These are phyloP conservation scores for Sanghuangporus sanghuang DNA, from an alignment of 1,284 basidiomycete genomes.

Conservation along the genomic window DNA sequence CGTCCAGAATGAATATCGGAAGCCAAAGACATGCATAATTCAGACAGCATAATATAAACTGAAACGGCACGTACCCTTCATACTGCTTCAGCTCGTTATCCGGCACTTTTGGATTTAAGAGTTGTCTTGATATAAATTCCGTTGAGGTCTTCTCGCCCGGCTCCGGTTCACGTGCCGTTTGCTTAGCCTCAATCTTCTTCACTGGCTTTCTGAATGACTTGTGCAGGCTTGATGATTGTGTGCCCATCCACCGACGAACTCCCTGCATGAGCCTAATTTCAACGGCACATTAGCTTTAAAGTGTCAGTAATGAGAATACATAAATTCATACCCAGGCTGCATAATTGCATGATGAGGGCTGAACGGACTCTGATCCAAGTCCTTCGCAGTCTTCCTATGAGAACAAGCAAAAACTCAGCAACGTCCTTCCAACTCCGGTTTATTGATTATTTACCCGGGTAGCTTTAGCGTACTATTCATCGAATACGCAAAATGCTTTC, in stretches of 20 bases:
- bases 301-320: not conserved
- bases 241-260: constrained; percentile 65
- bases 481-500: constrained; percentile 81
- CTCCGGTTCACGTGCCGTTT: constrained; percentile 30
- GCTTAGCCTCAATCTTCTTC: constrained; percentile 27
- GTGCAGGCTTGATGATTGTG: constrained; percentile 39
- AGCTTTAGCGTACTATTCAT: constrained; percentile 84
- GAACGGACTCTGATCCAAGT: constrained; percentile 70
- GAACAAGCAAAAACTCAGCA: constrained; percentile 23
- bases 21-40: too few relatives aligned
- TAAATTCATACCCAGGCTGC: constrained; percentile 4
- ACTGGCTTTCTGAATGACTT: constrained; percentile 36
- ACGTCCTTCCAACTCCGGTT: not conserved
- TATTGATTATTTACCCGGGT: constrained; percentile 52
- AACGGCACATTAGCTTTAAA: not conserved
- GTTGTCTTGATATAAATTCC: constrained; percentile 53
- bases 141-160: constrained; percentile 51
- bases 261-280: constrained; percentile 61
- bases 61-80: constrained; percentile 50
- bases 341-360: constrained; percentile 43
- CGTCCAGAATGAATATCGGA: too few relatives aligned
- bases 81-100: constrained; percentile 73
- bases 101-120: constrained; percentile 63
- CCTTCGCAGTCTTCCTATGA: constrained; percentile 59
- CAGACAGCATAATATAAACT: not conserved